Evolutionary conservation across 225 moss, liverwort and hornwort species (phyloP).

Genomic region (Takakia lepidozioides): DNA sequence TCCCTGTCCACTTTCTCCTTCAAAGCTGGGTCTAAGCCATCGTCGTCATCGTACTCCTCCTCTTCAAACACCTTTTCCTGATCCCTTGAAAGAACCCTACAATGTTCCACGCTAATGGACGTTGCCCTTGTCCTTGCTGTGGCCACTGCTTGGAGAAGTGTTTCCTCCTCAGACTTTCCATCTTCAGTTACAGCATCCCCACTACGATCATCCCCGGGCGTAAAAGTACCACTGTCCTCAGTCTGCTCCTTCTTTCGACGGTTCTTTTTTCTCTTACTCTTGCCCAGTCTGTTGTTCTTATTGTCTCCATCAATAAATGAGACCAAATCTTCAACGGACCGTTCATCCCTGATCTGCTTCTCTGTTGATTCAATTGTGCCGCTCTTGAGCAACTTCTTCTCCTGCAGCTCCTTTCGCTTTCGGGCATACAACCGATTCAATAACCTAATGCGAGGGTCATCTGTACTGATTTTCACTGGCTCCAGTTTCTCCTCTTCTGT

Average conservation of each 20-base stretch:
- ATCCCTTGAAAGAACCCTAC: slow-evolving; percentile 15
- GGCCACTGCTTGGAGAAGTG: slow-evolving; percentile 1
- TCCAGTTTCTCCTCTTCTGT: slow-evolving; percentile 89
- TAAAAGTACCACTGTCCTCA: slow-evolving; percentile 45
- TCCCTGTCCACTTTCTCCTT: slow-evolving; percentile 83
- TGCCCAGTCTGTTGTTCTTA: slow-evolving; percentile 52
- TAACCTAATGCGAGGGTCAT: slow-evolving; percentile 84
- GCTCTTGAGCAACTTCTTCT: slow-evolving; percentile 66
- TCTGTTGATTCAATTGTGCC: slow-evolving; percentile 31
- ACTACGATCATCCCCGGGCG: slow-evolving; percentile 32
- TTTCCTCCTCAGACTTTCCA: slow-evolving; percentile 31
- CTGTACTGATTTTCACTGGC: slow-evolving; percentile 79
- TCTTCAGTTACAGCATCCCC: slow-evolving; percentile 29
- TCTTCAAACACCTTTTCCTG: slow-evolving; percentile 56
- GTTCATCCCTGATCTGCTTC: slow-evolving; percentile 63
- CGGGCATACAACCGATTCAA: slow-evolving; percentile 80
- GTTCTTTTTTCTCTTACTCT: slow-evolving; percentile 63
- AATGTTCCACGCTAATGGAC: slow-evolving; percentile 6
- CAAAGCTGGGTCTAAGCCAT: slow-evolving; percentile 76
- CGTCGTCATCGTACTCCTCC: slow-evolving; percentile 50
- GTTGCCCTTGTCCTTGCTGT: neutral
- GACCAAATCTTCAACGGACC: slow-evolving; percentile 80
- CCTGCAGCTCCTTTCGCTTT: slow-evolving; percentile 80
- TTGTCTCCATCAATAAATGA: slow-evolving; percentile 83
- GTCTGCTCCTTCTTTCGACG: slow-evolving; percentile 67